Evolutionary conservation across 192 early-diverging fungal genomes (phyloP), one percentile per base, ranked within the genome.

Genomic region (Coemansia sp.): DNA sequence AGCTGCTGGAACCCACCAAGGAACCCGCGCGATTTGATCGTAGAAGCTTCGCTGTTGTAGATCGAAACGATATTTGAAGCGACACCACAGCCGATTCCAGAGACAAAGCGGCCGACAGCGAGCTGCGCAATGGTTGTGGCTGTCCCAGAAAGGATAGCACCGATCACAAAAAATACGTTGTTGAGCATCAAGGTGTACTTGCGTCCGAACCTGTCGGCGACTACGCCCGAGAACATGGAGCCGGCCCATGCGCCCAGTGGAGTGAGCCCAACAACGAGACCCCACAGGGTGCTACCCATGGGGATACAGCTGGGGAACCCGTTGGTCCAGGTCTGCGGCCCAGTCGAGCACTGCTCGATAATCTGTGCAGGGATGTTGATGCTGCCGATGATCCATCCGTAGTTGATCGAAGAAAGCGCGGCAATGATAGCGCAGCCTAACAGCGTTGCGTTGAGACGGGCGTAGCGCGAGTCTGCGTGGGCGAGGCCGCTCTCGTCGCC

Each of bases 1-100:
- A 94, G 71, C 78, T 96, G 95, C 74, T 93, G 93, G 66, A 90
- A 82, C n/a, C 88, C 84, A 71, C 88, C 93, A 35, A 94, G 83
- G 35, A 84, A 75, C 0, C 94, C 94, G 8, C 92, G 82, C n/a
- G 84, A 69, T 10, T 74, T 71, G 43, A 85, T 72, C 2, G 94
- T 90, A 5, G 89, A 83, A 19, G 89, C 79, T 62, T 95, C 94
- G 55, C 88, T 83, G 45, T 94, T 85, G 74, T 92, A 95, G 52
- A 88, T 87, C 2, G 95, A 92, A 7, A 91, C 88, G 29, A 92
- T 85, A 15, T 93, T 93, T 29, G 86, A 84, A 2, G 76, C 86
- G 33, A 88, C 78, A 13, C 95, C 95, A 49, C 87, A 86, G 5
- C 89, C 92, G 40, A 96, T 69, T 14, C 95, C 95, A 34, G 83